Conservation (phyloP, 2,329 filamentous ascomycete genomes). For the Trichoderma simmonsii region DNA sequence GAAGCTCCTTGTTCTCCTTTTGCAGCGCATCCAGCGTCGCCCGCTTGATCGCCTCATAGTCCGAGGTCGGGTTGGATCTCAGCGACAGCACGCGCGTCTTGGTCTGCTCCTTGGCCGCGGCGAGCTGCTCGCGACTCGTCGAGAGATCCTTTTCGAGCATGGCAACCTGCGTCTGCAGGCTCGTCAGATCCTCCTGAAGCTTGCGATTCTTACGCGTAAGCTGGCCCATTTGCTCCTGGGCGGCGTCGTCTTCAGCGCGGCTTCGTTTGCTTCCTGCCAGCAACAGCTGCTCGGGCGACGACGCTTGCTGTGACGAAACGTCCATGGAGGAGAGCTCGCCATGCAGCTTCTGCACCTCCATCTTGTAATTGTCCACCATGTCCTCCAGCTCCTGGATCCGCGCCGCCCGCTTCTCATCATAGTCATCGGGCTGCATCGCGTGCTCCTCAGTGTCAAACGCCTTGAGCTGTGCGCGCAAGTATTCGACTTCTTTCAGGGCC, state of each 20-base stretch:
- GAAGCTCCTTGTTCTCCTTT: constrained; percentile 79
- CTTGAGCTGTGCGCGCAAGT: constrained; percentile 87
- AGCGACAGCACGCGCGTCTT: constrained; percentile 82
- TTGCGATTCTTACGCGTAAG: constrained; percentile 84
- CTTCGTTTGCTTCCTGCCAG: constrained; percentile 61
- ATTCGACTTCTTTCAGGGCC: constrained; percentile 89
- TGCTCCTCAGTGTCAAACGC: constrained; percentile 84
- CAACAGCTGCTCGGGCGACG: background rate
- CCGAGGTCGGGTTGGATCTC: constrained; percentile 86
- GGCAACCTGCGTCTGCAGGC: constrained; percentile 65
- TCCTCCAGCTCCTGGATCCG: constrained; percentile 79
- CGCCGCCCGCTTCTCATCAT: constrained; percentile 70
- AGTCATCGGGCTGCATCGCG: constrained; percentile 76
- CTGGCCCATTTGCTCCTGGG: constrained; percentile 73
- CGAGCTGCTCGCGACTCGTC: constrained; percentile 70
- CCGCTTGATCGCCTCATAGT: constrained; percentile 80
- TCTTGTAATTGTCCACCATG: constrained; percentile 83
- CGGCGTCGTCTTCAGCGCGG: constrained; percentile 58
- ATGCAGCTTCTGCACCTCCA: constrained; percentile 72
- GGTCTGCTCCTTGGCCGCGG: constrained; percentile 60
- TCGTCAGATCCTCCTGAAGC: constrained; percentile 72
- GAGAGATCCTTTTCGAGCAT: constrained; percentile 73
- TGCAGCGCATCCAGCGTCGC: constrained; percentile 73
- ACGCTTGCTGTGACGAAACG: constrained; percentile 24
- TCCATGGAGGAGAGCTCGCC: constrained; percentile 69